These are phyloP conservation scores for Lentithecium fluviatile DNA, from an alignment of 495 filamentous ascomycete species.

Conservation along the genomic window DNA sequence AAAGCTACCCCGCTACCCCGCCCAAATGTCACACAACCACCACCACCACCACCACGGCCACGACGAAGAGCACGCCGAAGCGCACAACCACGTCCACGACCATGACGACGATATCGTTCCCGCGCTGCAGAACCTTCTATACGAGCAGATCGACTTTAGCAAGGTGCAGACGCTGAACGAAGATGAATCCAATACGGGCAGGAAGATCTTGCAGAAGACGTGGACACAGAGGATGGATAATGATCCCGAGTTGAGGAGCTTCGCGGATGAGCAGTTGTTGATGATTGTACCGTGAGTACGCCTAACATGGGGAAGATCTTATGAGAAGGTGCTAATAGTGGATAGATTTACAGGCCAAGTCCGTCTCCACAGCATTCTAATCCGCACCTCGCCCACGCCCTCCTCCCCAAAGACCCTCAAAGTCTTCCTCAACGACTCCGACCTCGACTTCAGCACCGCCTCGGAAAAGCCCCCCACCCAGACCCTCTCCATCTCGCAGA, in stretches of 20 bases:
- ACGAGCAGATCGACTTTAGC: constrained; percentile 87
- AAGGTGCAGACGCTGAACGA: constrained; percentile 86
- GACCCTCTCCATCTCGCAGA: constrained; percentile 73
- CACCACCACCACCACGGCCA: constrained; percentile 43
- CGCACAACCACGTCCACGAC: constrained; percentile 57
- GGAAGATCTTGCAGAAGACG: constrained; percentile 79
- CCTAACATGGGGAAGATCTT: no score
- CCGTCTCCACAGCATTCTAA: constrained; percentile 81
- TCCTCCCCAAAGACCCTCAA: constrained; percentile 80
- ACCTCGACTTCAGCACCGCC: constrained; percentile 78
- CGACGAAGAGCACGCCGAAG: constrained; percentile 46
- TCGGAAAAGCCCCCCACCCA: constrained; percentile 71
- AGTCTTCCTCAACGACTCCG: constrained; percentile 78
- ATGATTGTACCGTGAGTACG: constrained; percentile 81
- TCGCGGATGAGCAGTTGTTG: constrained; percentile 89
- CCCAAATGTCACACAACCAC: constrained; percentile 42
- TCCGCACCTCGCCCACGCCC: constrained; percentile 69
- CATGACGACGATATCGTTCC: constrained; percentile 90
- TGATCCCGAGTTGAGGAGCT: constrained; percentile 74
- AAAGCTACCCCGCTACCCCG: constrained; percentile 25
- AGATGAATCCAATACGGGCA: constrained; percentile 61
- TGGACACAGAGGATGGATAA: constrained; percentile 75
- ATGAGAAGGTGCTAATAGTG: no score
- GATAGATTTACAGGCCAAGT: constrained; percentile 95
- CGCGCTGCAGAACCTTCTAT: constrained; percentile 81